phyloP scores from a whole-genome alignment of 345 rosid species.

The Ceriops decandra region DNA sequence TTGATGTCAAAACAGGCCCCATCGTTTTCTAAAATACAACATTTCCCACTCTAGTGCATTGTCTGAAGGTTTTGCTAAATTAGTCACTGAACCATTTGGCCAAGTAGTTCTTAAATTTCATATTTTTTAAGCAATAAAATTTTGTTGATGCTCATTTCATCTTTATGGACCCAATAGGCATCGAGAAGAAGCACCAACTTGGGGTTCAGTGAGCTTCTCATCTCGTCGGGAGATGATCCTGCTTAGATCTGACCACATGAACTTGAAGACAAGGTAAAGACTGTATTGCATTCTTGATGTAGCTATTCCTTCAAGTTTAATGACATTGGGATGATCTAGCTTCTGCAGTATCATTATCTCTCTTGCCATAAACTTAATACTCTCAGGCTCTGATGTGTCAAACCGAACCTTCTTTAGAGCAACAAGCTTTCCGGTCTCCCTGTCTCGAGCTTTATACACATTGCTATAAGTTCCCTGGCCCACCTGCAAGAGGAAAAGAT shows the following conservation, averaged over 20 bases:
- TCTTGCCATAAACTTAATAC: slow-evolving; percentile 90
- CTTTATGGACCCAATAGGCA: too few species aligned
- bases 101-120: too few species aligned
- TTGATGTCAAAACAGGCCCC: background rate
- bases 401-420: slow-evolving; percentile 88
- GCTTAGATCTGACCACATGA: slow-evolving; percentile 67
- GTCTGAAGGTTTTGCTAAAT: too few species aligned
- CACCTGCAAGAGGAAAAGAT: slow-evolving; percentile 36
- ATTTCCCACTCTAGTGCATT: too few species aligned
- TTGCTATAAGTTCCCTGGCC: slow-evolving; percentile 95
- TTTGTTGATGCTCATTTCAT: background rate
- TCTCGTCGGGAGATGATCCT: slow-evolving; percentile 62
- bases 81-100: too few species aligned
- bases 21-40: too few species aligned
- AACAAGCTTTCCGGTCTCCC: slow-evolving; percentile 65
- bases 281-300: slow-evolving; percentile 92
- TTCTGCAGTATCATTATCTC: slow-evolving; percentile 69
- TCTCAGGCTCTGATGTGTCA: slow-evolving; percentile 77
- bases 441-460: slow-evolving; percentile 79
- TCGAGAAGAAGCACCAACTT: slow-evolving; percentile 33
- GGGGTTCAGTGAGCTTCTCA: slow-evolving; percentile 62
- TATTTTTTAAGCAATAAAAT: background rate
- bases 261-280: slow-evolving; percentile 74
- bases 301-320: slow-evolving; percentile 80
- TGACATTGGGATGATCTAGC: slow-evolving; percentile 75